Conservation (phyloP, 2,329 filamentous ascomycete genomes). For the Alternaria tenuissima region DNA sequence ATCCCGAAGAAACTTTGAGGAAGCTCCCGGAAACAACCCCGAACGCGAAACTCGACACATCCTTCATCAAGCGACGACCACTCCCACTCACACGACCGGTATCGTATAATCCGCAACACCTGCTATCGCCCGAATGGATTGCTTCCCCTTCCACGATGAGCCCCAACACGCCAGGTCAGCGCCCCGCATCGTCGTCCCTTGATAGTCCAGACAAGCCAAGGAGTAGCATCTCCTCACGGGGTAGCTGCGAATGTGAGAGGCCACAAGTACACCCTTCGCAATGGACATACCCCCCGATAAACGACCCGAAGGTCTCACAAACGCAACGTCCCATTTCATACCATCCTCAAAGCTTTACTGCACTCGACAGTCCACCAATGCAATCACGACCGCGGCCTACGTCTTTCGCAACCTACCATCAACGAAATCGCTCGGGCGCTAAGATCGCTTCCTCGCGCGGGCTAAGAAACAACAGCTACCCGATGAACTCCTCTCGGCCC, state of each 20-base stretch:
- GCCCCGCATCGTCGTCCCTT: slow-evolving; percentile 23
- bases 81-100: slow-evolving; percentile 26
- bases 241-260: slow-evolving; percentile 26
- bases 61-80: slow-evolving; percentile 26
- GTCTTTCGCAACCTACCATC: slow-evolving; percentile 37
- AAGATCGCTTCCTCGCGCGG: slow-evolving; percentile 44
- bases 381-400: slow-evolving; percentile 32
- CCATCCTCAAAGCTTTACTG: slow-evolving; percentile 24
- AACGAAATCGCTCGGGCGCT: slow-evolving; percentile 33
- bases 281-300: slow-evolving; percentile 22
- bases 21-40: slow-evolving; percentile 19
- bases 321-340: slow-evolving; percentile 24
- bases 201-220: slow-evolving; percentile 20
- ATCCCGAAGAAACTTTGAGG: slow-evolving; percentile 25
- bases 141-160: slow-evolving; percentile 30
- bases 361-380: slow-evolving; percentile 27
- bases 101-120: slow-evolving; percentile 32
- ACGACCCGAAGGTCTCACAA: slow-evolving; percentile 6
- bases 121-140: slow-evolving; percentile 34
- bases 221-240: slow-evolving; percentile 28
- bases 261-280: slow-evolving; percentile 25
- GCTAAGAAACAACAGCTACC: slow-evolving; percentile 34
- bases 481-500: slow-evolving; percentile 32
- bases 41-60: slow-evolving; percentile 21
- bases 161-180: slow-evolving; percentile 24